Base-by-base conservation (phyloP, 1,284 basidiomycete species). In the Ustilago xerochloae region DNA sequence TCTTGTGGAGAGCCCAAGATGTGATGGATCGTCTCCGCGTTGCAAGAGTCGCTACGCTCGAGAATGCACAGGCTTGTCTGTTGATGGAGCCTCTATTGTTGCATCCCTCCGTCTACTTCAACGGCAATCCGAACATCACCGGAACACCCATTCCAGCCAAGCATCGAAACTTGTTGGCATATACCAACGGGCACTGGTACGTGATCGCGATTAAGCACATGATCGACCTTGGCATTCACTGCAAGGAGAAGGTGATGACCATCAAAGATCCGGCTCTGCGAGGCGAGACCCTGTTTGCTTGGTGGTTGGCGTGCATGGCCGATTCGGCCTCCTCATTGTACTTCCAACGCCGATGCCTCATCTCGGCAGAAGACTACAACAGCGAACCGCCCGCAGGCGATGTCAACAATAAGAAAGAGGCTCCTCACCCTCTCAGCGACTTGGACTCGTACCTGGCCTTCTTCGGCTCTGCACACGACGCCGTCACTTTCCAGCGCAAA, bases 1-100 rank as follows among this genome's bases (percentile, higher is more conserved):
- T 96, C 35, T 89, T 93, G 49, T 88, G 91, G 62, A 71, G 76
- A 55, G 78, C 74, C 7, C 69, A 78, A 30, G 79, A 81, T 15
- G 60, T 80, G 8, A 80, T 92, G 54, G 94, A 96, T 86, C 88
- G 89, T 46, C 87, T 92, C 81, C 93, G 93, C 85, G 91, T 93
- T 13, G 92, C 92, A 83, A 89, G 93, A 50, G 86, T 93, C 51
- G 89, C 92, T n/a, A 89, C 88, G 43, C 85, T 90, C 32, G 91
- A 94, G 80, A 92, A 94, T 85, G 90, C 92, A 45, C 77, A 78
- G 52, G 74, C 76, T 0, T 73, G 73, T 38, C 41, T 80, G 28
- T 38, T 81, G 56, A 63, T 78, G 51, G 75, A 79, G 54, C 48
- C 75, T 2, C 47, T 78, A 39, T 70, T 79, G 47, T 32, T 52